These are phyloP conservation scores for Pochonia chlamydosporia DNA, from an alignment of 2,329 filamentous ascomycete species.

Conservation along the genomic window DNA sequence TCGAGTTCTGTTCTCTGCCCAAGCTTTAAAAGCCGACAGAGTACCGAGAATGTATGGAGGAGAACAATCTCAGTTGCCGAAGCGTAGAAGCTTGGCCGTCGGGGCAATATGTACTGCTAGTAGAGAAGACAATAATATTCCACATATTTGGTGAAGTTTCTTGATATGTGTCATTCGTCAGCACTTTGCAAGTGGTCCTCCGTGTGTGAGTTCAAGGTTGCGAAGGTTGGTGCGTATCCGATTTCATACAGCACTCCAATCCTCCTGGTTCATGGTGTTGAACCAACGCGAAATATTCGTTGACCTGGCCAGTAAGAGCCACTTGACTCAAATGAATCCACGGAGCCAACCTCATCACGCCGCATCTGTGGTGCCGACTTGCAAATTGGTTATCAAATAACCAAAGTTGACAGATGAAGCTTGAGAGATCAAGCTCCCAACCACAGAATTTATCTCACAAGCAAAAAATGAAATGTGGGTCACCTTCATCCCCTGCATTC, in stretches of 20 bases:
- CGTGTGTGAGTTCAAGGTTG: too few relatives aligned
- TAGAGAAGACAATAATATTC: constrained; percentile 7
- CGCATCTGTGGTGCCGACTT: neutral
- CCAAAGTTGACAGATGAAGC: neutral
- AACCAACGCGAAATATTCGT: too few relatives aligned
- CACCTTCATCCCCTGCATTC: neutral
- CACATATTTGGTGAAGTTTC: neutral
- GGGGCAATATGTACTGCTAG: constrained; percentile 33
- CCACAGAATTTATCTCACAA: neutral
- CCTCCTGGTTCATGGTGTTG: too few relatives aligned
- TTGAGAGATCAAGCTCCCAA: too few relatives aligned
- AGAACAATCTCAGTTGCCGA: constrained; percentile 57
- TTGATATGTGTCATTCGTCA: neutral
- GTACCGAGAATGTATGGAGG: constrained; percentile 73
- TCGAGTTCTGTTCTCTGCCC: constrained; percentile 72
- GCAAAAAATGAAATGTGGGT: neutral
- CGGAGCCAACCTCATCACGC: neutral
- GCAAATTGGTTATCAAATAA: neutral
- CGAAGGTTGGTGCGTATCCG: too few relatives aligned
- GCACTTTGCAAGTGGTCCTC: too few relatives aligned
- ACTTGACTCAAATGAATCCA: neutral
- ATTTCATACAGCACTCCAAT: too few relatives aligned
- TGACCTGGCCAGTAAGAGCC: neutral
- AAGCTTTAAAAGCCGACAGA: constrained; percentile 46
- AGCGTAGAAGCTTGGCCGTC: constrained; percentile 45